Percentiles rank a stretch among this genome's conserved stretches.
Conservation (phyloP, 148 eudicot species). For the Silene latifolia region DNA sequence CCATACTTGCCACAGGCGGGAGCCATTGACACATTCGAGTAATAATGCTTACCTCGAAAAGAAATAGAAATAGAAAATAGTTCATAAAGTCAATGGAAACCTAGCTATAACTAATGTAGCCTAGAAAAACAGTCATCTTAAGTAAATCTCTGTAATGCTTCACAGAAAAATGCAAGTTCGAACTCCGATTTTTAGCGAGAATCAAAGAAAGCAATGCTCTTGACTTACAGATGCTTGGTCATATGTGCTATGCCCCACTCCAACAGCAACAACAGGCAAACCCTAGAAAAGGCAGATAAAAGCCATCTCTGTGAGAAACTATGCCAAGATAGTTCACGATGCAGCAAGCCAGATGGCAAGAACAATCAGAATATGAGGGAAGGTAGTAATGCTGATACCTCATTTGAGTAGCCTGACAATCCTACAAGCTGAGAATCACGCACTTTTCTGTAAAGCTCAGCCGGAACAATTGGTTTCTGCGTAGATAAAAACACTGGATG, state of each 20-base stretch:
- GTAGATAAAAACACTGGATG: conserved; percentile 16
- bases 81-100: too few relatives aligned
- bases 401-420: conserved; percentile 79
- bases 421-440: conserved; percentile 93
- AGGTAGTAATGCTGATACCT: conserved; percentile 38
- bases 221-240: conserved; percentile 94
- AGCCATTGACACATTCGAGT: too few relatives aligned
- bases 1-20: too few relatives aligned
- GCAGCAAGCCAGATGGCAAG: not conserved
- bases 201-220: not conserved
- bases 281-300: conserved; percentile 43
- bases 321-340: not conserved
- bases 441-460: conserved; percentile 66
- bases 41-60: too few relatives aligned
- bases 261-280: conserved; percentile 83
- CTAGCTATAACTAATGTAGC: too few relatives aligned
- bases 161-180: not conserved
- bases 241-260: conserved; percentile 85
- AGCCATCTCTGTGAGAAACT: not conserved
- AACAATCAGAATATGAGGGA: not conserved
- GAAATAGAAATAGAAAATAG: too few relatives aligned
- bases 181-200: not conserved
- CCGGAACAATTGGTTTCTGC: conserved; percentile 91
- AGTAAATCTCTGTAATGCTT: too few relatives aligned
- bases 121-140: too few relatives aligned